Conservation (phyloP, 371 early-diverging fungal species). For the Rhizopus delemar region DNA sequence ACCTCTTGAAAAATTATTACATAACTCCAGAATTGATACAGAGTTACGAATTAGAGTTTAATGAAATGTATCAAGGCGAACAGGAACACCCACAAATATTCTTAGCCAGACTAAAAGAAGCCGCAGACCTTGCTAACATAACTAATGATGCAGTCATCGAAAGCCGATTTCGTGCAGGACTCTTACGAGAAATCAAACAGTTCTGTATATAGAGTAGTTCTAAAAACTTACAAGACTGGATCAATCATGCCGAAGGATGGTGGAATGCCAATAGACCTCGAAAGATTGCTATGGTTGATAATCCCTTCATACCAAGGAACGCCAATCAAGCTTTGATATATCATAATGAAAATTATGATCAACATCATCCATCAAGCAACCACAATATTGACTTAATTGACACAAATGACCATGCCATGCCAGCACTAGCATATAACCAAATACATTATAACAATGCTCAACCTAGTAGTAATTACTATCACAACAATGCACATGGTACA, state of each 20-base stretch:
- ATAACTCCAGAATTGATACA: too few relatives aligned
- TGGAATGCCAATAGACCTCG: slow-evolving; percentile 1
- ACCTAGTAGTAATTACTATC: too few relatives aligned
- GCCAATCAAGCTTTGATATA: background rate
- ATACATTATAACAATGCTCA: too few relatives aligned
- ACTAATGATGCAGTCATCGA: background rate
- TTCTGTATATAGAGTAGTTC: slow-evolving; percentile 1
- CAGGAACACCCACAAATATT: slow-evolving; percentile 3
- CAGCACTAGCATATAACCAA: too few relatives aligned
- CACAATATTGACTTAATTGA: background rate
- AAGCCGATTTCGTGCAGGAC: slow-evolving; percentile 6
- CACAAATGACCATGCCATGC: background rate
- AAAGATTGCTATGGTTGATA: background rate
- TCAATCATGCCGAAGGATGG: background rate
- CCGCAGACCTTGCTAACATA: slow-evolving; percentile 10
- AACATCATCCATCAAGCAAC: background rate
- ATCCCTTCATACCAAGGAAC: slow-evolving; percentile 1
- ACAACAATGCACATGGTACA: too few relatives aligned
- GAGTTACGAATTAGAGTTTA: background rate
- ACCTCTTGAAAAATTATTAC: too few relatives aligned
- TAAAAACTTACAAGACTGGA: background rate
- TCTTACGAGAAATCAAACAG: background rate
- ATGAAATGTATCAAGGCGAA: slow-evolving; percentile 1
- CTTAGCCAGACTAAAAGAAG: slow-evolving; percentile 5
- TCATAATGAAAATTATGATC: background rate